These are phyloP conservation scores for Gaultheria prostrata DNA, from an alignment of 148 eudicot genomes.

Conservation along the genomic window DNA sequence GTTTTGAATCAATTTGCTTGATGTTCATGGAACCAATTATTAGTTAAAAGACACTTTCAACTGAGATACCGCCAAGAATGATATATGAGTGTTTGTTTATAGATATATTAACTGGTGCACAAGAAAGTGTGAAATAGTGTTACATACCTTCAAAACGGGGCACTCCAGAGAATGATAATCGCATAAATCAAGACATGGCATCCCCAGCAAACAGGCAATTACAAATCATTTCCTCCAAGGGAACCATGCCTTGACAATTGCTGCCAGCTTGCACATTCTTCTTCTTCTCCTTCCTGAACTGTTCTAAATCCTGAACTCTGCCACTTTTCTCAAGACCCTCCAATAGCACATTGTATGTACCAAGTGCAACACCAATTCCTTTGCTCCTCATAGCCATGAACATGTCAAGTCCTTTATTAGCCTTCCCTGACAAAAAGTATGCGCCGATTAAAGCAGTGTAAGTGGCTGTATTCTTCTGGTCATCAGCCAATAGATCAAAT, in stretches of 20 bases:
- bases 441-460: slow-evolving; percentile 63
- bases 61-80: background rate
- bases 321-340: slow-evolving; percentile 62
- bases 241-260: slow-evolving; percentile 19
- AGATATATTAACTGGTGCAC: background rate
- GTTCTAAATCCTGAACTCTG: slow-evolving; percentile 34
- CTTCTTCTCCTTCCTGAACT: slow-evolving; percentile 58
- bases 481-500: slow-evolving; percentile 46
- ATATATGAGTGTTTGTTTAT: background rate
- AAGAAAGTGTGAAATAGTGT: background rate
- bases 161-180: background rate
- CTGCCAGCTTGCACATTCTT: slow-evolving; percentile 35
- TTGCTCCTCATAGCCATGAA: slow-evolving; percentile 44
- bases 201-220: slow-evolving; percentile 54
- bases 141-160: background rate
- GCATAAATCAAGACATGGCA: slow-evolving; percentile 16
- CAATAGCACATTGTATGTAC: slow-evolving; percentile 56
- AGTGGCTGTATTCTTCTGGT: slow-evolving; percentile 41
- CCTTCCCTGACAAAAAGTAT: slow-evolving; percentile 52
- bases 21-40: background rate
- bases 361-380: slow-evolving; percentile 38
- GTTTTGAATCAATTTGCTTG: background rate
- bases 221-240: slow-evolving; percentile 46
- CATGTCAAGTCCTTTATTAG: slow-evolving; percentile 51
- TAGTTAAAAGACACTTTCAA: background rate